Evolutionary conservation across 306 rosid species (phyloP), one percentile per base, ranked within the genome.

Genomic region (Canavalia ensiformis): DNA sequence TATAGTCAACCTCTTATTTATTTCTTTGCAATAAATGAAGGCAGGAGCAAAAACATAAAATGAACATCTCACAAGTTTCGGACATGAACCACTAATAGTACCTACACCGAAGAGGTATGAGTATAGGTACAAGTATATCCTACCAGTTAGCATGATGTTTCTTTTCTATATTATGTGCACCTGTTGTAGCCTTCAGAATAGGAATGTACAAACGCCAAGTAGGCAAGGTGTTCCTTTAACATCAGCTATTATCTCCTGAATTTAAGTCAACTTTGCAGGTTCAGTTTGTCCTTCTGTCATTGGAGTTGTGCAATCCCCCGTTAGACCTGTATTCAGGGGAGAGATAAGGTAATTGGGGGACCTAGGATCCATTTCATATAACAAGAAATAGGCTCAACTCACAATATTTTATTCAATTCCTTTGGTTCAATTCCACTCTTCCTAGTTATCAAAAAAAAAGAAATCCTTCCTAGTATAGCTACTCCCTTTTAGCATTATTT

Each of bases 171-270:
- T 80, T 88, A 82, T 75, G 73, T 80, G 68, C 67, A 47, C 64
- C 82, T 57, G 77, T 49, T 81, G 82, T 79, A 86, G 72, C 86
- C 88, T 62, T 84, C 78, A 82, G 85, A 76, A 35, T 82, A 87
- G 72, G 87, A 87, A 90, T 89, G 90, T 92, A 90, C 95, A 94
- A 83, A 83, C 54, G 87, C 86, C 85, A 37, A 65, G 85, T 52
- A 83, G 54, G 67, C 81, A 80, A 50, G 68, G 70, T 78, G 85
- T 47, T 78, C 76, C 70, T 73, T 57, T 65, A 84, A 76, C 85
- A 78, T 84, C 85, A 77, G 83, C 75, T 56, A 69, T 58, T 44
- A 70, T 85, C 62, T 77, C 74, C 82, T 18, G 74, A 46, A 62
- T 84, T 86, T 80, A 79, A 55, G 37, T 73, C 57, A 64, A 68